Percentiles rank a stretch among this genome's conserved stretches.
Evolutionary conservation across 331 rosid species (phyloP).

Genomic region (Cucumis variabilis): DNA sequence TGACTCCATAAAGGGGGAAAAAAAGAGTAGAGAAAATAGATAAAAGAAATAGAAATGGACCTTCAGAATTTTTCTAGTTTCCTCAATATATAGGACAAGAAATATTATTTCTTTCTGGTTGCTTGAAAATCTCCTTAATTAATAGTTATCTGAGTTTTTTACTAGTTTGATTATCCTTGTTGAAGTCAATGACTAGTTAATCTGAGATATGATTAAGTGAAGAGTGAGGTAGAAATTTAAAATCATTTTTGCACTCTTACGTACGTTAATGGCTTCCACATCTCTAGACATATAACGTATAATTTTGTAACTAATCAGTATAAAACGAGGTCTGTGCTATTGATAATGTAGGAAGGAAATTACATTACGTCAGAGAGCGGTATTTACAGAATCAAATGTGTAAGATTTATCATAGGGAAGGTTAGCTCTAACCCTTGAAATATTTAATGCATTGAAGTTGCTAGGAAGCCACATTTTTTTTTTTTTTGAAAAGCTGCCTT

Average conservation of each 20-base stretch:
- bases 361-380: constrained; percentile 91
- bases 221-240: background rate
- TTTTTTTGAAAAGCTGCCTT: too few species aligned
- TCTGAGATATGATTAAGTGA: background rate
- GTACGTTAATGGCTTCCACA: background rate
- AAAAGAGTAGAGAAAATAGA: background rate
- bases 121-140: background rate
- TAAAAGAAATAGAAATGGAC: background rate
- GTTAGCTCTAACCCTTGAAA: too few species aligned
- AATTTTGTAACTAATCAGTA: constrained; percentile 15
- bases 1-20: background rate
- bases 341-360: constrained; percentile 86
- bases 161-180: too few species aligned
- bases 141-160: background rate
- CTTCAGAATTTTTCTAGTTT: background rate
- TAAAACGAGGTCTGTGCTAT: constrained; percentile 34
- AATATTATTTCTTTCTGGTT: background rate
- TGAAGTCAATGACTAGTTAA: background rate
- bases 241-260: background rate
- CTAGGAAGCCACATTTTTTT: too few species aligned
- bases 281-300: background rate
- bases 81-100: constrained; percentile 4
- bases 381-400: constrained; percentile 44
- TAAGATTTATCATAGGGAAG: constrained; percentile 12
- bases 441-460: too few species aligned